These are phyloP conservation scores for Chenopodium formosanum DNA, from an alignment of 148 eudicot genomes.

Conservation along the genomic window DNA sequence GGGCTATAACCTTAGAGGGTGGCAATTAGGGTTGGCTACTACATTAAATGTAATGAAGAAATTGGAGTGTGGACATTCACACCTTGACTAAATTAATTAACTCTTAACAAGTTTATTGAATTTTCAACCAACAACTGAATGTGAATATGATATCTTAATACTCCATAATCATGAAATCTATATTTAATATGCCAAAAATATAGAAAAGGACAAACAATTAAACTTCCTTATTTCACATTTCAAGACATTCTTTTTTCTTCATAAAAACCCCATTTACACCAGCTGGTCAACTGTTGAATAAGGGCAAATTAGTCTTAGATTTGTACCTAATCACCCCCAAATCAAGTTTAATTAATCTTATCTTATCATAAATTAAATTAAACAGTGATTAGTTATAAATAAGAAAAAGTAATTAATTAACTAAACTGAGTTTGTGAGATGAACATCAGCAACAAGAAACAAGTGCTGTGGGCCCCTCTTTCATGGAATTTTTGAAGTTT, in stretches of 20 bases:
- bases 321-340: neutral
- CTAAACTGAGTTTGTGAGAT: slow-evolving; percentile 5
- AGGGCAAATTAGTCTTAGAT: neutral
- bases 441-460: neutral
- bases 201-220: slow-evolving; percentile 15
- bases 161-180: neutral
- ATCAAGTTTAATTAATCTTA: neutral
- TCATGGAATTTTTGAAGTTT: slow-evolving; percentile 15
- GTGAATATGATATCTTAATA: neutral
- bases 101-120: no score
- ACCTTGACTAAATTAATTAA: no score
- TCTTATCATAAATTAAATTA: neutral
- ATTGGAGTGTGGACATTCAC: no score
- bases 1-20: no score
- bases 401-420: neutral
- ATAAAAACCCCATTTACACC: neutral
- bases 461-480: slow-evolving; percentile 7
- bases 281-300: slow-evolving; percentile 9
- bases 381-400: neutral
- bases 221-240: neutral
- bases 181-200: neutral
- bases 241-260: neutral
- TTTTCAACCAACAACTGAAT: slow-evolving; percentile 5
- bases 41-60: no score
- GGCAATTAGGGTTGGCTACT: no score